Base-by-base conservation (phyloP, 2,329 filamentous ascomycete genomes). In the Verticillium longisporum region DNA sequence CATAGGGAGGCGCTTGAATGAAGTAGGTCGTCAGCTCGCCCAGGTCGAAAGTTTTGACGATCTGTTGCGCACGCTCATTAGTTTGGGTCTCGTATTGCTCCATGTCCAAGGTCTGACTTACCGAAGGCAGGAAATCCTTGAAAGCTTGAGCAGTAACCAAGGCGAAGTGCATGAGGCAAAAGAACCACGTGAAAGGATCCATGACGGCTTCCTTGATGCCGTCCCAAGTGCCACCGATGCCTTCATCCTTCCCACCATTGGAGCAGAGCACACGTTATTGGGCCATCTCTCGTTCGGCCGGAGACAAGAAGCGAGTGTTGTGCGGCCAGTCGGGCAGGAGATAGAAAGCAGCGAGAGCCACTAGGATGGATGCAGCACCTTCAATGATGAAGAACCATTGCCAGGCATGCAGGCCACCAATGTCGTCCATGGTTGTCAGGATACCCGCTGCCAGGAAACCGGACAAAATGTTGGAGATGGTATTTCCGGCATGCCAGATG, bases 371-470 rank as follows among this genome's bases (percentile, higher is more conserved):
- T 9, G 70, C 68, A 11, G 72, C 65, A 2, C 73, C 75, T 61
- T 78, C 76, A 34, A 78, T 75, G 63, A 79, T 72, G 62, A 80
- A 77, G 50, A 80, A 77, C 78, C 77, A 80, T 21, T 78, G 73
- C 78, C 76, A 78, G 0, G 74, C 71, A 31, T 72, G 68, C 33
- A 78, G 69, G 14, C 73, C 73, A 13, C 68, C 63, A 31, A 73
- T 67, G 13, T 73, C 71, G 11, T 78, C 73, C 72, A 81, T 77
- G 62, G 75, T 76, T 38, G 73, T 73, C 9, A 80, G 69, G 21
- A 80, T 75, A 7, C 74, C 78, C 10, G 76, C 77, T 21, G 77
- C 76, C 32, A 80, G 70, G 37, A 80, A 73, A 4, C 76, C 76
- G 0, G 77, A 78, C 60, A 80, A 70, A 55, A 78, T 75, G 63